Conservation (phyloP, 805 yeast species). For the Candida piceae region DNA sequence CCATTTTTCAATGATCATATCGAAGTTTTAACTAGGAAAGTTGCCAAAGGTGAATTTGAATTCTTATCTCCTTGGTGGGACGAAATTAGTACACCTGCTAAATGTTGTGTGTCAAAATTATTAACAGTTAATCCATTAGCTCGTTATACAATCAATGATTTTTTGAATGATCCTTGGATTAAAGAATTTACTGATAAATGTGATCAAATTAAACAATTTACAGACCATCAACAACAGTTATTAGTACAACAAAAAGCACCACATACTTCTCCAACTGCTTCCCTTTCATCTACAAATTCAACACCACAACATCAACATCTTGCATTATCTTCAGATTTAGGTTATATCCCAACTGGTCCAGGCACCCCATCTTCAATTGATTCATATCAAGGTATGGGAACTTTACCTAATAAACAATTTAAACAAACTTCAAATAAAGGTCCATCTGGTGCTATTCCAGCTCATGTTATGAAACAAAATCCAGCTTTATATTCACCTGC, state of each 20-base stretch:
- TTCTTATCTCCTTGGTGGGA: constrained; percentile 89
- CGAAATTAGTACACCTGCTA: constrained; percentile 65
- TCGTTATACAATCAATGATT: constrained; percentile 67
- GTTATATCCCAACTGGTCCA: not conserved
- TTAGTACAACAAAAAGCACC: constrained; percentile 4
- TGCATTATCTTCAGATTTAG: not conserved
- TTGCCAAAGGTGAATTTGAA: constrained; percentile 73
- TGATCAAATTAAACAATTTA: constrained; percentile 27
- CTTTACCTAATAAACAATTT: too few relatives aligned
- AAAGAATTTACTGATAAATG: constrained; percentile 26
- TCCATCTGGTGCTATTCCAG: constrained; percentile 14
- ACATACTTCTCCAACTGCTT: not conserved
- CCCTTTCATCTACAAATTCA: not conserved
- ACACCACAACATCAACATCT: constrained; percentile 4
- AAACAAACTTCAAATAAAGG: too few relatives aligned
- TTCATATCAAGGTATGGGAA: not conserved
- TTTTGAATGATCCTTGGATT: constrained; percentile 76
- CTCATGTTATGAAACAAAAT: constrained; percentile 13
- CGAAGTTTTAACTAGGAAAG: constrained; percentile 69
- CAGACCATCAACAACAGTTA: constrained; percentile 14
- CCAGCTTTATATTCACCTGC: constrained; percentile 47
- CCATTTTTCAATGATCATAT: constrained; percentile 89
- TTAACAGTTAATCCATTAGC: constrained; percentile 66
- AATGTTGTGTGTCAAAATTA: constrained; percentile 59
- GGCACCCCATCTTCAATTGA: not conserved